Conservation (phyloP, 345 rosid genomes). For the Ceriops decandra region DNA sequence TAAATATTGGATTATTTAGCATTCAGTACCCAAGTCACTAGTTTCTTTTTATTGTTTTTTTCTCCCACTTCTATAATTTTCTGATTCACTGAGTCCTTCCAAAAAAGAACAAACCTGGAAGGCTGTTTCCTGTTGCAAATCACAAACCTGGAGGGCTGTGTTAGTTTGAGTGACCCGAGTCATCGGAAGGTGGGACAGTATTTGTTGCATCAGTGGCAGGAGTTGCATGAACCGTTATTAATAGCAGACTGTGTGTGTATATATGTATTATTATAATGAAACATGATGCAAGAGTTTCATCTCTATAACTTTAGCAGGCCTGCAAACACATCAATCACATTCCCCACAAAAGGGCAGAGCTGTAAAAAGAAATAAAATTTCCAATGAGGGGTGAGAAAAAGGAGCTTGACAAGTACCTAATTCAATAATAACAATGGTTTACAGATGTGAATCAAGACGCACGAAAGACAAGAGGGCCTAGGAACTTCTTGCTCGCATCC, state of each 20-base stretch:
- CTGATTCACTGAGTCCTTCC: too few relatives aligned
- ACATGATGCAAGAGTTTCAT: conserved; percentile 9
- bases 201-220: not conserved
- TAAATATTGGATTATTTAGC: too few relatives aligned
- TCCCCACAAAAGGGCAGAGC: not conserved
- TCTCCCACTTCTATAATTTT: too few relatives aligned
- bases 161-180: too few relatives aligned
- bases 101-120: too few relatives aligned
- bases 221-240: conserved; percentile 3
- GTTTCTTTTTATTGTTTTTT: too few relatives aligned
- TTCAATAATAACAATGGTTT: conserved; percentile 33
- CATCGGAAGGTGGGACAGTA: not conserved
- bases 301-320: conserved; percentile 29
- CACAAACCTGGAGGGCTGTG: too few relatives aligned
- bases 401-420: conserved; percentile 26
- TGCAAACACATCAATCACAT: conserved; percentile 27
- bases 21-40: too few relatives aligned
- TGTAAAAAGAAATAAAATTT: not conserved
- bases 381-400: not conserved
- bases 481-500: conserved; percentile 76
- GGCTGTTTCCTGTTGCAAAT: too few relatives aligned
- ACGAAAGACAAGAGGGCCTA: conserved; percentile 25
- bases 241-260: not conserved
- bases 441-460: conserved; percentile 42
- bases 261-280: not conserved